Base-by-base conservation (phyloP, 352 stramenopile species). In the Lagenidium giganteum region DNA sequence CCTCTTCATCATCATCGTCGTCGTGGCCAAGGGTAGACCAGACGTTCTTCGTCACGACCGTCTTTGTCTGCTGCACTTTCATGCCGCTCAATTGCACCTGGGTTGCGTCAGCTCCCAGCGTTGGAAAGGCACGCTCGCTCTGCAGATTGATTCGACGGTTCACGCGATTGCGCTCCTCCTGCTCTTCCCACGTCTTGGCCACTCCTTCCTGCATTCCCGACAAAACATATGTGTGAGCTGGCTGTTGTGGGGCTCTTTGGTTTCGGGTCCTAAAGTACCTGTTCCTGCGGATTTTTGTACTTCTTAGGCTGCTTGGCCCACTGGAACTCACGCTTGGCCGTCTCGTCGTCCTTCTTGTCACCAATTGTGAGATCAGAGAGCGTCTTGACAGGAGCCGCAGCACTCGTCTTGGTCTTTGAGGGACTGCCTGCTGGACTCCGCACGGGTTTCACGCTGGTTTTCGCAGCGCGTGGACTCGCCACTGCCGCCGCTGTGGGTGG, bases 241-340 rank as follows among this genome's bases (percentile, higher is more conserved):
- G 28, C n/a, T 33, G n/a, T 33, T 11, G 12, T 16, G 8, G 17
- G 12, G n/a, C n/a, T n/a, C n/a, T n/a, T n/a, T n/a, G n/a, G n/a
- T n/a, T n/a, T n/a, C 17, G 18, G 34, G n/a, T n/a, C n/a, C n/a
- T n/a, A n/a, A 54, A 46, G 31, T 26, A 79, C 64, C 53, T 67
- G 61, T 8, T 76, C 70, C 28, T 56, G 47, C 34, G 48, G 5
- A 28, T 82, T 75, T 54, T 87, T 91, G 66, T 87, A 88, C 60
- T 91, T 91, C 46, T 91, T 91, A 20, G 72, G 78, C 62, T 91
- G 75, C 58, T 91, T 91, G 34, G 78, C 70, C 75, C 78, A 91
- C 48, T 87, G 74, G 54, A 87, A 90, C 27, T 57, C 47, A 22
- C 44, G 43, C 46, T 61, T 61, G 4, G 67, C 30, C 18, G 49